Percentiles rank a stretch among this genome's conserved stretches.
Evolutionary conservation across 306 rosid species (phyloP).

Genomic region (Medicago arabica): DNA sequence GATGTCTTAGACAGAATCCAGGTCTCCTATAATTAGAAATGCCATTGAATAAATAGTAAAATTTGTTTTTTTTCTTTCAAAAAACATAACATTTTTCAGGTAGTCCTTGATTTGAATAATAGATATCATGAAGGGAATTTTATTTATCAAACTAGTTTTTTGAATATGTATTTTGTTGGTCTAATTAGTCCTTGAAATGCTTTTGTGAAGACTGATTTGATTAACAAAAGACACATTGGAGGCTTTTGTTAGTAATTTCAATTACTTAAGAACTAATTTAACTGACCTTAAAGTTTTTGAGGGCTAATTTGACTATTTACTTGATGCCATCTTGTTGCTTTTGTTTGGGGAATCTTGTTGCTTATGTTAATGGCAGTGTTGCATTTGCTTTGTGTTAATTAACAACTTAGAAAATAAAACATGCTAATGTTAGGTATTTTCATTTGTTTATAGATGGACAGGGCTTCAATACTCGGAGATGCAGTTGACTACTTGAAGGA

Average conservation of each 20-base stretch:
- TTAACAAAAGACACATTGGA: not conserved
- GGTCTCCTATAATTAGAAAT: not conserved
- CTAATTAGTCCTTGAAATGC: not conserved
- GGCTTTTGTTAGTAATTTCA: not conserved
- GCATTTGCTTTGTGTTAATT: slow-evolving; percentile 5
- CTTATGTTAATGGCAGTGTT: slow-evolving; percentile 5
- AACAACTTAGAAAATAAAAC: not conserved
- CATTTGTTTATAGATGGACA: slow-evolving; percentile 74
- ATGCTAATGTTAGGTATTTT: slow-evolving; percentile 37
- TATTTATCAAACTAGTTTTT: not conserved
- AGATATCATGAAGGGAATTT: not conserved
- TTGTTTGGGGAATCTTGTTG: not conserved
- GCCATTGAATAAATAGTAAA: not conserved
- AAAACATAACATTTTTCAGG: not conserved
- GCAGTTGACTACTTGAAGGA: slow-evolving; percentile 97
- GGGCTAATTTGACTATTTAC: not conserved
- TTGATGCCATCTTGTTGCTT: not conserved
- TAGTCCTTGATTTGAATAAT: not conserved
- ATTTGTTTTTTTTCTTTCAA: not conserved
- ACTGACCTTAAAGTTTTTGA: not conserved
- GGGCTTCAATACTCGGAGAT: slow-evolving; percentile 98
- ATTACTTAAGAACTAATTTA: not conserved
- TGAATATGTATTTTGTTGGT: slow-evolving; percentile 1
- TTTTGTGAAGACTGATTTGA: not conserved
- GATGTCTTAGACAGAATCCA: not conserved